Evolutionary conservation across 164 flowering plant species (phyloP).

Genomic region (Malania oleifera): DNA sequence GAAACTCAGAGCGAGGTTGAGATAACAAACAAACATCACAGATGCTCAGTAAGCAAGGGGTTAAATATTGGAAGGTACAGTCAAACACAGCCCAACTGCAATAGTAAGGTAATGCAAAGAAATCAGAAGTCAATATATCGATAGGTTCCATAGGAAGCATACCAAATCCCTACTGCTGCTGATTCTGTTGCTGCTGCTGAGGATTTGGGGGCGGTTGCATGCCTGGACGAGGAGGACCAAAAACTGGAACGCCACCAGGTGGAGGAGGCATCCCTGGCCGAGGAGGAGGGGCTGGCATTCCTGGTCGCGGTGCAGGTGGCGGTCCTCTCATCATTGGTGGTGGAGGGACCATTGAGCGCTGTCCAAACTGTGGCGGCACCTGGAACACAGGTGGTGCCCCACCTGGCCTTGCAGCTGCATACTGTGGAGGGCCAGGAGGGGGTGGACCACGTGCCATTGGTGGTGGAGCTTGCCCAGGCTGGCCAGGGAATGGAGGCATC

Average conservation of each 20-base stretch:
- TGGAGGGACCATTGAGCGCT: constrained; percentile 37
- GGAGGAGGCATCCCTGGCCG: constrained; percentile 40
- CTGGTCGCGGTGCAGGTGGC: constrained; percentile 44
- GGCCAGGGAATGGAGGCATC: constrained; percentile 48
- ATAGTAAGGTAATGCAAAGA: too few relatives aligned
- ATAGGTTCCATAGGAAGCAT: too few relatives aligned
- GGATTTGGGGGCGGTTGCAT: constrained; percentile 68
- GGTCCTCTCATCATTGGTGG: constrained; percentile 69
- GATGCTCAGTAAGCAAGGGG: too few relatives aligned
- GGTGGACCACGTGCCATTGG: constrained; percentile 47
- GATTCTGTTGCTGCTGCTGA: constrained; percentile 38
- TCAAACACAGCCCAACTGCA: too few relatives aligned
- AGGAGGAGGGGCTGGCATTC: constrained; percentile 37
- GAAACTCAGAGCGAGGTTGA: too few relatives aligned
- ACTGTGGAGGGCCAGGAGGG: constrained; percentile 37
- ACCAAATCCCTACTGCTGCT: constrained; percentile 23
- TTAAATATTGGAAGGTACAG: too few relatives aligned
- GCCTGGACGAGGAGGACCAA: constrained; percentile 73
- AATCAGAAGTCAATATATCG: too few relatives aligned
- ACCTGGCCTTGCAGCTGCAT: constrained; percentile 39
- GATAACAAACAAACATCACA: too few relatives aligned
- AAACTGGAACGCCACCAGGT: constrained; percentile 64
- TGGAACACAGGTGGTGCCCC: constrained; percentile 37
- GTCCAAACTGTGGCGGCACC: constrained; percentile 34
- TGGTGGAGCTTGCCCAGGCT: constrained; percentile 34